Conservation (phyloP, 352 stramenopile species). For the Aphanomyces stellatus region DNA sequence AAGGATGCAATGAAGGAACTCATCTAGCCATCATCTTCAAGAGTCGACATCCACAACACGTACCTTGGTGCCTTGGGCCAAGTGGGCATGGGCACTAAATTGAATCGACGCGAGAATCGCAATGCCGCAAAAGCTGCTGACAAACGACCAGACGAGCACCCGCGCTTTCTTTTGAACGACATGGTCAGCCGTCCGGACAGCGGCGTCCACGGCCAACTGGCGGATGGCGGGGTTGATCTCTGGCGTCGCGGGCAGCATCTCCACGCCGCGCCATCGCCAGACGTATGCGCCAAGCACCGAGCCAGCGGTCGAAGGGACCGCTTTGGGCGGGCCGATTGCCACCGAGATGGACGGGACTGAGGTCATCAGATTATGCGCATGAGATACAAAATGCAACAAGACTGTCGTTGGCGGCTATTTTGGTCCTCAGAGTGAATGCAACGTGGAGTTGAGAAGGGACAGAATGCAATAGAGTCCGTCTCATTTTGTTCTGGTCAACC, state of each 20-base stretch:
- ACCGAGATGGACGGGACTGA: too few relatives aligned
- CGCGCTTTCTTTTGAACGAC: neutral
- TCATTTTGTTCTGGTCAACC: too few relatives aligned
- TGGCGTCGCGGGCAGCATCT: too few relatives aligned
- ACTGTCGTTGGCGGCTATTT: too few relatives aligned
- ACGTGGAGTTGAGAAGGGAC: too few relatives aligned
- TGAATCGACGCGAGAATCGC: constrained; percentile 14
- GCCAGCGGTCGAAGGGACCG: neutral
- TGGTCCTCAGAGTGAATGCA: too few relatives aligned
- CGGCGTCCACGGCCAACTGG: neutral
- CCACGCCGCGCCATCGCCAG: too few relatives aligned
- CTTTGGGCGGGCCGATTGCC: too few relatives aligned
- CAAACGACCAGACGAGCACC: constrained; percentile 10
- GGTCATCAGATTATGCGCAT: too few relatives aligned
- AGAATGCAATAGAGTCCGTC: too few relatives aligned
- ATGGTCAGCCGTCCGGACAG: neutral
- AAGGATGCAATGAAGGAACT: constrained; percentile 35
- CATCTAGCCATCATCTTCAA: constrained; percentile 20
- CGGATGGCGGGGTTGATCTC: neutral
- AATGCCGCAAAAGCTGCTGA: constrained; percentile 18
- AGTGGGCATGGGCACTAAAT: constrained; percentile 1
- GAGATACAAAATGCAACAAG: too few relatives aligned
- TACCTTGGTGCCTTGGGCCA: constrained; percentile 4
- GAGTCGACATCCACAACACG: neutral
- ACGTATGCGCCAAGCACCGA: too few relatives aligned